Base-by-base conservation (phyloP, 2,329 filamentous ascomycete genomes). In the Colletotrichum tanaceti region DNA sequence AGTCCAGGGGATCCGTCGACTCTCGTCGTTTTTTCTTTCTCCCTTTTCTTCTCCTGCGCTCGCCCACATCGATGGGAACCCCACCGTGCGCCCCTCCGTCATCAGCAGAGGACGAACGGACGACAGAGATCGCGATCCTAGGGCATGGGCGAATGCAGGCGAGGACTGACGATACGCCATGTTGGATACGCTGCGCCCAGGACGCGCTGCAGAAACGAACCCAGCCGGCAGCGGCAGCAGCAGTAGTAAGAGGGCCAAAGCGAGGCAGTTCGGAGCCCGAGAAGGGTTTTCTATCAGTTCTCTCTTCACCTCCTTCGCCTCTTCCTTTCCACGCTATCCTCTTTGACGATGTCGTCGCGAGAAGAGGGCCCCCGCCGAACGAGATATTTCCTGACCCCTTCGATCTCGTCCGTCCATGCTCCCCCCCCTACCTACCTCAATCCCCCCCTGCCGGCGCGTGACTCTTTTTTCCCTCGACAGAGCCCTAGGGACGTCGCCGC, bases 111-210 rank as follows among this genome's bases (percentile, higher is more conserved):
- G 10, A n/a, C n/a, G n/a, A n/a, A n/a, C n/a, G 28, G 10, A 32
- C 28, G 28, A 32, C 28, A 32, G 44, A 60, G 55, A 65, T 68
- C 43, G 65, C 62, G 65, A 68, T 68, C 49, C 32, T 44, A 57
- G 44, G 20, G 47, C 43, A 38, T 44, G 22, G 24, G n/a, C 49
- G 32, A 47, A 65, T 65, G 65, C 65, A 65, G 49, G 63, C 60
- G 65, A 68, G 65, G 65, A 68, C 47, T 68, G 65, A 68, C 65
- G 47, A 50, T 60, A 62, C 62, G 55, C 65, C 65, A 9, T 32
- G 28, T 32, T 32, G 28, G 24, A 20, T 65, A 18, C 54, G 62
- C 55, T 68, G 55, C 65, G 43, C 55, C 24, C 55, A 55, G 32
- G 50, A 52, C 49, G 35, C 65, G 65, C 65, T 57, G 65, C 62